Base-by-base conservation (phyloP, 2,329 filamentous ascomycete genomes). In the Aspergillus sp. region DNA sequence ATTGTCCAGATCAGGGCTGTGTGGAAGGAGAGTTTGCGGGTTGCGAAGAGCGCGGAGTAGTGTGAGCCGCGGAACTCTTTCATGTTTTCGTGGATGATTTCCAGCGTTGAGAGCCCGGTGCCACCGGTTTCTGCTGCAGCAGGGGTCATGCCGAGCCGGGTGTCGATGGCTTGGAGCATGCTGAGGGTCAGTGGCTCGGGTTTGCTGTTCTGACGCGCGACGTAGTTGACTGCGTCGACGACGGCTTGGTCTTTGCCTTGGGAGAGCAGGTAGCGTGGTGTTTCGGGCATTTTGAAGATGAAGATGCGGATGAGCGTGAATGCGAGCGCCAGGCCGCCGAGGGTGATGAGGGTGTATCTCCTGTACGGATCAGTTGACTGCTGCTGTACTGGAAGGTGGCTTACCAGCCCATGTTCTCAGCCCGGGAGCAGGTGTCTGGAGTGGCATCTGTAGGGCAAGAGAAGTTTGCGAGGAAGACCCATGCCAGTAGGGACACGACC, bases 201-300 rank as follows among this genome's bases (percentile, higher is more conserved):
- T 23, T 66, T 68, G 1, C 62, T 57, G 33, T 71, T 71, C 12
- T 67, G 63, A 4, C 60, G 59, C 1, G 68, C 66, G 41, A 70
- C 66, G n/a, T 69, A 74, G 50, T 81, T 78, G 3, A 84, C 73
- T 0, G 77, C 76, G 14, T 76, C 70, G 2, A 84, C 76, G 3
- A 80, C 81, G 27, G 82, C 73, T 23, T 72, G 73, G 24, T 84
- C 79, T 2, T 72, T 61, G 27, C 69, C 67, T 41, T 65, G 62
- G 15, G 68, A 70, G 12, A 71, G 62, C 0, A 70, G 62, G 24
- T 68, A 71, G n/a, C 67, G 55, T 6, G 68, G 69, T 2, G 68
- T 69, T 51, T 71, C 68, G 12, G 68, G 68, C 2, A 71, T 55
- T 31, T 64, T 70, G 62, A 71, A 70, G 14, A 66, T 19, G 15